These are phyloP conservation scores for Schizothecium vesticola DNA, from an alignment of 495 filamentous ascomycete genomes.

Conservation along the genomic window DNA sequence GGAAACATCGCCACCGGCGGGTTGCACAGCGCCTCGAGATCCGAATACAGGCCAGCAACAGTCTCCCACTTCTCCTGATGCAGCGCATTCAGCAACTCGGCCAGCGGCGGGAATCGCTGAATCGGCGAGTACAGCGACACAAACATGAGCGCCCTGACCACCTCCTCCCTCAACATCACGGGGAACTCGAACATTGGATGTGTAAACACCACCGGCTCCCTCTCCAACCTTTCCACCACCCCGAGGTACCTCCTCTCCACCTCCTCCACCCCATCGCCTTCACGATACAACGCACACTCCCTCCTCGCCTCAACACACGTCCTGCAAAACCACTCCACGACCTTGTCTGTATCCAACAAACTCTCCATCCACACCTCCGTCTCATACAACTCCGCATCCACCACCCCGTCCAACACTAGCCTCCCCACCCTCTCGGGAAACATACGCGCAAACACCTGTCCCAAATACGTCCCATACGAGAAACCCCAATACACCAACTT, in stretches of 20 bases:
- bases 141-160: conserved; percentile 35
- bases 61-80: conserved; percentile 15
- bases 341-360: conserved; percentile 38
- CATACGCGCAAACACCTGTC: conserved; percentile 45
- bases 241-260: conserved; percentile 40
- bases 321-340: conserved; percentile 34
- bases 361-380: conserved; percentile 28
- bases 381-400: conserved; percentile 36
- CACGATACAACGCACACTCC: conserved; percentile 31
- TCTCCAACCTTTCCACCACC: conserved; percentile 36
- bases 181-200: conserved; percentile 29
- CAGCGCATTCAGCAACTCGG: conserved; percentile 22
- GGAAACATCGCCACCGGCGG: conserved; percentile 23
- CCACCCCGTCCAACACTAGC: conserved; percentile 37
- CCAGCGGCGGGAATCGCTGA: conserved; percentile 27
- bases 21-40: conserved; percentile 28
- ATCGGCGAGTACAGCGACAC: conserved; percentile 32
- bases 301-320: conserved; percentile 32
- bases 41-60: conserved; percentile 10
- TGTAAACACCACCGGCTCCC: conserved; percentile 44
- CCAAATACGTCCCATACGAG: conserved; percentile 56
- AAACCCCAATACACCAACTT: conserved; percentile 58
- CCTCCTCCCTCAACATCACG: conserved; percentile 26
- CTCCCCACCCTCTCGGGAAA: conserved; percentile 40
- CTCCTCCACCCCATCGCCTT: conserved; percentile 33